Base-by-base conservation (phyloP, 2,329 filamentous ascomycete genomes). In the Alternaria rosae region DNA sequence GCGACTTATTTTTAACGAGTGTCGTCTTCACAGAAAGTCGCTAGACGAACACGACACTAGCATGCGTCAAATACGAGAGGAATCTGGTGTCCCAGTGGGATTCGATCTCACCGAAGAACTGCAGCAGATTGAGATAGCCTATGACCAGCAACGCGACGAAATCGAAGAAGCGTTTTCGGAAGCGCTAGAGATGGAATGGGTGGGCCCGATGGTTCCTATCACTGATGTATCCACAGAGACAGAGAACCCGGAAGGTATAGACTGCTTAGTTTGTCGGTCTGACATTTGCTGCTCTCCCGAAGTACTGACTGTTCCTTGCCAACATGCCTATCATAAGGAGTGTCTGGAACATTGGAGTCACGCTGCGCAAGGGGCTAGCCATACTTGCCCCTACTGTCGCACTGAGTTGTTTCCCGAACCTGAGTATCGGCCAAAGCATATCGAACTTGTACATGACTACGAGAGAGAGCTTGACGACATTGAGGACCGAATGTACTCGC, bases 381-480 rank as follows among this genome's bases (percentile, higher is more conserved):
- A 57, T 35, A 56, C 20, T n/a, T 61, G 58, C 15, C 44, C 53
- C 9, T 57, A 57, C 52, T 61, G 58, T 41, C 53, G 58, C 11
- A 61, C 58, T 11, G 35, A 61, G 38, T 45, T 61, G 3, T 61
- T 61, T 17, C 20, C 45, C n/a, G 9, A 57, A 26, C 38, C 52
- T 8, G 10, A 23, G 21, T 43, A 45, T 26, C 20, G 6, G n/a
- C 20, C 32, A 5, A 41, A 44, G 15, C n/a, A 42, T 8, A 12
- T 43, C 5, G 25, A 57, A 11, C n/a, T 12, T n/a, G 32, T 20
- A 11, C 52, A n/a, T 20, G 30, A 54, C 38, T 44, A 44, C 25
- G 38, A 44, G 15, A 3, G 5, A 28, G 0, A 43, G 25, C 25
- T 4, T 23, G 6, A 54, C 8, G 0, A 17, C 4, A 2, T 23